Conservation (phyloP, 306 rosid genomes). For the Ormosia emarginata region DNA sequence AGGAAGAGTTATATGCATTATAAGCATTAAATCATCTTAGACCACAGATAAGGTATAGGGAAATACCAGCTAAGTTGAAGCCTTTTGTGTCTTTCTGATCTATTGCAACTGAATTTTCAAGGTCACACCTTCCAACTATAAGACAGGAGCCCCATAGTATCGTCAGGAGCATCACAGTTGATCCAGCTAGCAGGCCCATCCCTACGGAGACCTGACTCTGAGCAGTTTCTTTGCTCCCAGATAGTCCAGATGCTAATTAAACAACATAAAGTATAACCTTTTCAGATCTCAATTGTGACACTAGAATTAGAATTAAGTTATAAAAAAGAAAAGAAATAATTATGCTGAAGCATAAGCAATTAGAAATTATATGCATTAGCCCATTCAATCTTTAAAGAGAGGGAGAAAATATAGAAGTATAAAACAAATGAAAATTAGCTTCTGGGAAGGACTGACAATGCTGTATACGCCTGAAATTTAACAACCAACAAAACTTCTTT, state of each 20-base stretch:
- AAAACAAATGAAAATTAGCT: background rate
- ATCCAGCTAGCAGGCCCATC: conserved; percentile 74
- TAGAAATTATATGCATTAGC: background rate
- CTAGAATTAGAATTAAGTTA: background rate
- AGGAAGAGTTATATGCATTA: background rate
- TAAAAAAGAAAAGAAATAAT: background rate
- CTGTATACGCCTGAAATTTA: background rate
- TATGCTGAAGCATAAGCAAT: background rate
- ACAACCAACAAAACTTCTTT: background rate
- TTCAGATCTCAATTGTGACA: background rate
- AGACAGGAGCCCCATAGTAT: conserved; percentile 68
- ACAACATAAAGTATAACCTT: background rate
- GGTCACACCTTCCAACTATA: conserved; percentile 51
- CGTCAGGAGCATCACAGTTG: conserved; percentile 73
- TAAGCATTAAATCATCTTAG: background rate
- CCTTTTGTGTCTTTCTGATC: conserved; percentile 17
- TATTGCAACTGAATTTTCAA: conserved; percentile 16
- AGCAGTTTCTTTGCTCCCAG: conserved; percentile 49
- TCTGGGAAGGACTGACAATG: background rate
- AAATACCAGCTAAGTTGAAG: conserved; percentile 14
- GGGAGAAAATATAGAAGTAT: background rate
- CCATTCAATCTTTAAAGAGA: background rate
- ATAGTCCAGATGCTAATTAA: conserved; percentile 59
- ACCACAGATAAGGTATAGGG: background rate
- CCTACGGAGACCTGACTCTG: conserved; percentile 75